phyloP scores from a whole-genome alignment of 2,329 filamentous ascomycete species.

The Hypocreales sp. region DNA sequence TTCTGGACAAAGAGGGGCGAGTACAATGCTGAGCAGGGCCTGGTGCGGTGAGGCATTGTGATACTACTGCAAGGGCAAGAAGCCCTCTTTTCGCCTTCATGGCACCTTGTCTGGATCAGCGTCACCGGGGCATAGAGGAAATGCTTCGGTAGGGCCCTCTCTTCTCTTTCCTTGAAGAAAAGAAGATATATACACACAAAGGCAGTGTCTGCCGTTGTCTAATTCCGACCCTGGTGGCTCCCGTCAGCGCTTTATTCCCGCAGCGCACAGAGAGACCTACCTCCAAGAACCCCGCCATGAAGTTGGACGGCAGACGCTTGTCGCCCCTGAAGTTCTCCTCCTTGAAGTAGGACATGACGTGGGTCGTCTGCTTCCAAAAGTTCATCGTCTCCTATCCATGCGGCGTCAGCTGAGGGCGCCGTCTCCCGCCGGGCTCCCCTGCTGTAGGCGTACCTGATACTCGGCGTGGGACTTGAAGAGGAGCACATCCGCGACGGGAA shows the following conservation, averaged over 20 bases:
- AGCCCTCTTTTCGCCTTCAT: too few relatives aligned
- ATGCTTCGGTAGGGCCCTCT: too few relatives aligned
- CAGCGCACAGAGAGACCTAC: slow-evolving; percentile 31
- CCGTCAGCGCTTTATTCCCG: not conserved
- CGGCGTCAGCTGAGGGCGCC: too few relatives aligned
- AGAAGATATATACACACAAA: too few relatives aligned
- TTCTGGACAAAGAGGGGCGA: slow-evolving; percentile 46
- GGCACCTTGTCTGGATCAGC: too few relatives aligned
- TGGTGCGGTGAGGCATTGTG: slow-evolving; percentile 19
- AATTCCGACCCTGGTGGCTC: slow-evolving; percentile 37
- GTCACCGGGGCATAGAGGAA: too few relatives aligned
- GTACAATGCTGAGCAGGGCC: slow-evolving; percentile 18
- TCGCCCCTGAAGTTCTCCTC: slow-evolving; percentile 64
- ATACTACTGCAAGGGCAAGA: too few relatives aligned
- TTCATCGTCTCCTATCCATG: slow-evolving; percentile 99
- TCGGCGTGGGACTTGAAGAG: slow-evolving; percentile 84
- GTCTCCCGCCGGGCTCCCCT: too few relatives aligned
- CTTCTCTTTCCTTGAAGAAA: too few relatives aligned
- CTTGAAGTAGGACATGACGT: slow-evolving; percentile 95
- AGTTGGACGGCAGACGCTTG: slow-evolving; percentile 68
- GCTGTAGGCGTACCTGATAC: slow-evolving; percentile 78
- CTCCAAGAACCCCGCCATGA: slow-evolving; percentile 92
- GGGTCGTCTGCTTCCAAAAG: slow-evolving; percentile 95
- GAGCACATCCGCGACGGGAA: slow-evolving; percentile 76
- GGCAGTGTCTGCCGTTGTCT: too few relatives aligned